These are phyloP conservation scores for Chrysanthemum lavandulifolium DNA, from an alignment of 129 eudicot genomes.

Conservation along the genomic window DNA sequence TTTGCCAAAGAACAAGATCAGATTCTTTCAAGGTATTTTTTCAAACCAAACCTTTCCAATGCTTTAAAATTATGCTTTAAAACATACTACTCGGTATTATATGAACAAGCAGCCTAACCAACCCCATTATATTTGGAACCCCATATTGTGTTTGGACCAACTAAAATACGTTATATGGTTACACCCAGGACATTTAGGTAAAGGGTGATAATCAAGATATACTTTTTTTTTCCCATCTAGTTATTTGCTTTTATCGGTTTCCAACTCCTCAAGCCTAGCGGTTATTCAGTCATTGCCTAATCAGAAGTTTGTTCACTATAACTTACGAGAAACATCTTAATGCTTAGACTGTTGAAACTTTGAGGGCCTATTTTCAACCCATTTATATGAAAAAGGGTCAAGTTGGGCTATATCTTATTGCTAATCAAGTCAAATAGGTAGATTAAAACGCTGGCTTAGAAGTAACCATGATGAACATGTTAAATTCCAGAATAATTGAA, in stretches of 20 bases:
- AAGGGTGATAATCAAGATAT: neutral
- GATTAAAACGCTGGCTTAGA: neutral
- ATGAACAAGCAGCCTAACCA: conserved; percentile 7
- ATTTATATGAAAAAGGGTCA: neutral
- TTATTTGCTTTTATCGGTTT: too few species aligned
- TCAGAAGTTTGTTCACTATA: neutral
- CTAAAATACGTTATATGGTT: neutral
- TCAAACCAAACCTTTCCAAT: conserved; percentile 5
- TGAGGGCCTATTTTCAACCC: neutral
- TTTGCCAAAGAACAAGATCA: conserved; percentile 90
- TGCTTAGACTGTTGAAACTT: conserved; percentile 1
- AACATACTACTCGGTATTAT: neutral
- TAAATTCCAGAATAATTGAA: neutral
- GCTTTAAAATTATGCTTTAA: neutral
- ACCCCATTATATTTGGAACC: neutral
- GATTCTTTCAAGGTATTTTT: conserved; percentile 75
- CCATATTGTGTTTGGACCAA: neutral
- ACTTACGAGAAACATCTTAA: conserved; percentile 16
- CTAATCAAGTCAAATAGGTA: neutral
- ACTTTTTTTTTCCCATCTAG: too few species aligned
- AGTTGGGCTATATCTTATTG: neutral
- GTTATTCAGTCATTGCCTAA: too few species aligned
- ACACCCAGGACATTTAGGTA: neutral
- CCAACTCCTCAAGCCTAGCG: too few species aligned
- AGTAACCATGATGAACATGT: neutral